phyloP scores from a whole-genome alignment of 1,284 basidiomycete genomes.

The Sphagnurus paluster region DNA sequence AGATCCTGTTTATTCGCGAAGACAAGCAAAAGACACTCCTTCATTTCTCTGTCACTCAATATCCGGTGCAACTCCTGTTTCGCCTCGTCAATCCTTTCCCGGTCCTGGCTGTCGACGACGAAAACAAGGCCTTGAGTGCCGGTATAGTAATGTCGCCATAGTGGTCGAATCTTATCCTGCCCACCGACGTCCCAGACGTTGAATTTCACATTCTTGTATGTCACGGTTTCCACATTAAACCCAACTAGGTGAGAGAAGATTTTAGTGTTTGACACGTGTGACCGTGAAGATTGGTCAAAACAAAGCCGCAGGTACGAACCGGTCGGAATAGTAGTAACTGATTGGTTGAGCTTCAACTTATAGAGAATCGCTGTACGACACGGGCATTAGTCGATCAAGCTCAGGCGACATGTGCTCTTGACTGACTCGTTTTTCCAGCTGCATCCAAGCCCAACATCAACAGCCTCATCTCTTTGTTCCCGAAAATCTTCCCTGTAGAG shows the following conservation, averaged over 20 bases:
- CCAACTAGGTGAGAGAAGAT: constrained; percentile 57
- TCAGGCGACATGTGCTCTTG: constrained; percentile 8
- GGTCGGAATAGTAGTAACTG: constrained; percentile 98
- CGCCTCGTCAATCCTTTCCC: constrained; percentile 95
- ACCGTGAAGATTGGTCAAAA: constrained; percentile 10
- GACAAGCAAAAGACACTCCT: constrained; percentile 93
- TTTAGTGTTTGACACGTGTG: constrained; percentile 2
- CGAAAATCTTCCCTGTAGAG: constrained; percentile 84
- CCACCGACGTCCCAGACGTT: constrained; percentile 99
- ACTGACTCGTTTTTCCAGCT: constrained; percentile 93
- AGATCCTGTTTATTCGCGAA: constrained; percentile 99
- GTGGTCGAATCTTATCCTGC: constrained; percentile 96
- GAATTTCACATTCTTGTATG: constrained; percentile 99
- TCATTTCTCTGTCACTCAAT: constrained; percentile 97
- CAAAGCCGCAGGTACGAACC: constrained; percentile 51
- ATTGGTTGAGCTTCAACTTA: constrained; percentile 99
- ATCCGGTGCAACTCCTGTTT: constrained; percentile 96
- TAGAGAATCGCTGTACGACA: constrained; percentile 86
- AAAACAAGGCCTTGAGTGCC: constrained; percentile 99
- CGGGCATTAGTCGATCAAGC: constrained; percentile 5
- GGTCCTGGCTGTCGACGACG: constrained; percentile 88
- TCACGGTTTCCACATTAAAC: constrained; percentile 99
- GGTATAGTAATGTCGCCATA: constrained; percentile 99
- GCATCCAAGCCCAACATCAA: constrained; percentile 93
- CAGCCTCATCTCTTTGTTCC: constrained; percentile 99